Evolutionary conservation across 371 early-diverging fungal genomes (phyloP).

Genomic region (Mucor mucedo): DNA sequence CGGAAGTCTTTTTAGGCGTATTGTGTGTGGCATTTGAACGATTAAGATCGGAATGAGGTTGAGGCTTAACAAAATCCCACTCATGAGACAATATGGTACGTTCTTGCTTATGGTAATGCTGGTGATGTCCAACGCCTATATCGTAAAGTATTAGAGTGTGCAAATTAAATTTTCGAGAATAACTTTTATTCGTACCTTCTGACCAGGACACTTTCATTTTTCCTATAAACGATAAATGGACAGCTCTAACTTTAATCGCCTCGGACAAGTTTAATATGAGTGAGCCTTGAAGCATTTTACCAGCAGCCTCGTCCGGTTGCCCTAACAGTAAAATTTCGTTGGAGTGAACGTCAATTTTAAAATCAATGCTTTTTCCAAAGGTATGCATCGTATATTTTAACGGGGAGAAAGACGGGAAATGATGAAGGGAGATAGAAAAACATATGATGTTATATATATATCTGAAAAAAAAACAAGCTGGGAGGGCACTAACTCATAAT

Average conservation of each 20-base stretch:
- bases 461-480: no score
- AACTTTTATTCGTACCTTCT: conserved; percentile 25
- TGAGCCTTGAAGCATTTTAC: conserved; percentile 29
- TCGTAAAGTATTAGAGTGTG: background rate
- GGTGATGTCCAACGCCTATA: conserved; percentile 35
- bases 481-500: no score
- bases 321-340: conserved; percentile 31
- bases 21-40: background rate
- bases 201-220: conserved; percentile 43
- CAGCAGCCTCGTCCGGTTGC: conserved; percentile 32
- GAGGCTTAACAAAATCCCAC: conserved; percentile 30
- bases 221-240: conserved; percentile 30
- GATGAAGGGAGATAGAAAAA: background rate
- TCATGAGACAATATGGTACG: conserved; percentile 28
- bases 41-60: background rate
- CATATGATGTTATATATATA: background rate
- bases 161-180: background rate
- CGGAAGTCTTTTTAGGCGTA: conserved; percentile 20
- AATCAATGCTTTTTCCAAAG: conserved; percentile 29
- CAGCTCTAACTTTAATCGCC: conserved; percentile 32
- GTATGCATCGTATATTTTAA: conserved; percentile 22
- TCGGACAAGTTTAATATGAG: conserved; percentile 25
- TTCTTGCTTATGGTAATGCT: conserved; percentile 37
- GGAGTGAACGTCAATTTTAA: conserved; percentile 30
- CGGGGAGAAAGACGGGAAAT: background rate